phyloP scores from a whole-genome alignment of 1,139 yeast species.

The Blastobotrys buckinghamii region DNA sequence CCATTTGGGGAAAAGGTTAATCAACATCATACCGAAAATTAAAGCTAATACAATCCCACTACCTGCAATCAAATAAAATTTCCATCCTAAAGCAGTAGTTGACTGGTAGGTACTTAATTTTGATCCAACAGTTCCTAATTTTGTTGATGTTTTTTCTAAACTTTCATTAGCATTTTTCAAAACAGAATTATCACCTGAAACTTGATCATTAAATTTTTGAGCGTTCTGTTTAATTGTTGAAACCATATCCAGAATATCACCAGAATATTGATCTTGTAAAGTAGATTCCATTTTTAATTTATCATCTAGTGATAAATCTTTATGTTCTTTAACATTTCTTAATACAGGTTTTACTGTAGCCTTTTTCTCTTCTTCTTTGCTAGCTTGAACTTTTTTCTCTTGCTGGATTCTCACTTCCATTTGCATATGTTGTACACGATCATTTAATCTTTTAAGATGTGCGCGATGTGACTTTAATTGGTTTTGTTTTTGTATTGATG shows the following conservation, averaged over 20 bases:
- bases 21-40: slow-evolving; percentile 32
- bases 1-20: slow-evolving; percentile 38
- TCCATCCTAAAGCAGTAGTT: slow-evolving; percentile 36
- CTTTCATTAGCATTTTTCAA: slow-evolving; percentile 32
- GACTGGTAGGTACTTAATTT: slow-evolving; percentile 30
- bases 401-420: slow-evolving; percentile 17
- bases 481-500: neutral
- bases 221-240: slow-evolving; percentile 47
- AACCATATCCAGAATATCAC: slow-evolving; percentile 45
- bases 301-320: slow-evolving; percentile 19
- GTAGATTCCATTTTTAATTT: slow-evolving; percentile 30
- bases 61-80: slow-evolving; percentile 35
- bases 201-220: slow-evolving; percentile 36
- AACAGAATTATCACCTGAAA: slow-evolving; percentile 32
- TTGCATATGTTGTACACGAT: slow-evolving; percentile 19
- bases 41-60: slow-evolving; percentile 33
- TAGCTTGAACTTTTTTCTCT: slow-evolving; percentile 13
- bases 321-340: neutral
- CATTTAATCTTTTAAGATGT: slow-evolving; percentile 19
- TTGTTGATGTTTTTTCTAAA: slow-evolving; percentile 31
- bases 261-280: slow-evolving; percentile 39
- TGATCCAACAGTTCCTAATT: slow-evolving; percentile 34
- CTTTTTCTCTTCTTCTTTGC: slow-evolving; percentile 5
- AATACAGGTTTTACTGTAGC: neutral
- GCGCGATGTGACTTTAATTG: neutral